Evolutionary conservation across 371 early-diverging fungal genomes (phyloP).

Genomic region (Apophysomyces sp.): DNA sequence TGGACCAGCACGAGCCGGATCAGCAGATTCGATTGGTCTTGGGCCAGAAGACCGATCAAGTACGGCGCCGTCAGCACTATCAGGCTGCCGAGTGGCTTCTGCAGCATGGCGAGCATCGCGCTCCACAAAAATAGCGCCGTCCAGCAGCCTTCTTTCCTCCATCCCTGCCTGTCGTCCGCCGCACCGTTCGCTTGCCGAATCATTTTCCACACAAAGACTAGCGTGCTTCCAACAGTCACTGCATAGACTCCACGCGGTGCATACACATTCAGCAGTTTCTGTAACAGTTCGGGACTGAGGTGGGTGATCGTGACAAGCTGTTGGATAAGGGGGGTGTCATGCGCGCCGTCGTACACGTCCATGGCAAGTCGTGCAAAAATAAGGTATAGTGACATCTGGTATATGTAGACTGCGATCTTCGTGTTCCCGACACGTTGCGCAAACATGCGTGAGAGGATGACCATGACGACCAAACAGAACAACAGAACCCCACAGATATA

Average conservation of each 20-base stretch:
- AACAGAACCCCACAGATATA: not conserved
- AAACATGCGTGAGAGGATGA: not conserved
- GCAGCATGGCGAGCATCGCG: slow-evolving; percentile 33
- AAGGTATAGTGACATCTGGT: slow-evolving; percentile 10
- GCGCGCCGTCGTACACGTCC: slow-evolving; percentile 18
- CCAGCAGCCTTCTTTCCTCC: slow-evolving; percentile 6
- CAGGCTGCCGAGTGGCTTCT: slow-evolving; percentile 31
- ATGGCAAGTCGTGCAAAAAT: slow-evolving; percentile 13
- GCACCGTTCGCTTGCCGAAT: not conserved
- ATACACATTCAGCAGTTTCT: slow-evolving; percentile 24
- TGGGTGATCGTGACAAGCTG: not conserved
- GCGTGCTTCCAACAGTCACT: slow-evolving; percentile 1
- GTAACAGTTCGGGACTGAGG: not conserved
- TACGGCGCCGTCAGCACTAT: slow-evolving; percentile 21
- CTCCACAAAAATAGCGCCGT: slow-evolving; percentile 19
- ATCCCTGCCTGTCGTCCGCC: not conserved
- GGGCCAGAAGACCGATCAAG: slow-evolving; percentile 12
- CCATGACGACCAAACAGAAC: not conserved
- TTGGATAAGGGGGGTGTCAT: not conserved
- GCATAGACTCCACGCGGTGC: slow-evolving; percentile 32
- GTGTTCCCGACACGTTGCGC: not conserved
- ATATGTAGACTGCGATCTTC: not conserved
- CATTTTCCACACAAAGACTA: not conserved
- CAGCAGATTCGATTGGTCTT: not conserved
- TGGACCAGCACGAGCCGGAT: slow-evolving; percentile 29